Evolutionary conservation across 345 rosid genomes (phyloP).

Genomic region (Anacardium occidentale): DNA sequence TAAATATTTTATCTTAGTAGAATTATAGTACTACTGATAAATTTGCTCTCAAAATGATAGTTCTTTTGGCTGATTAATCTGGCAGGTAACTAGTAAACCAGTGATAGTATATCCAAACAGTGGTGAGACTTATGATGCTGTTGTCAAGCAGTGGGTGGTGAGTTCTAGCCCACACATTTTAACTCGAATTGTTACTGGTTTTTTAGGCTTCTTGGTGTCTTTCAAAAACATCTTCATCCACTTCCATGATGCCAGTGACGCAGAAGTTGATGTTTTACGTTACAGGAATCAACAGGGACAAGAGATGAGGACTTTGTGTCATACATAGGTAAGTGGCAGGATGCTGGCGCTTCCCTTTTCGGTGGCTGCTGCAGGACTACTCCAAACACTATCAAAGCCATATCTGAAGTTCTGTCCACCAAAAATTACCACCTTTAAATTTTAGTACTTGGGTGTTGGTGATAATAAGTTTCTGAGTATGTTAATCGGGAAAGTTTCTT

Average conservation of each 20-base stretch:
- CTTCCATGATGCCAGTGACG: neutral
- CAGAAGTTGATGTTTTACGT: neutral
- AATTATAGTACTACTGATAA: neutral
- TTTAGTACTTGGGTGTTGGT: conserved; percentile 15
- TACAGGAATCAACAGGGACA: conserved; percentile 57
- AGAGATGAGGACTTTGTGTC: conserved; percentile 78
- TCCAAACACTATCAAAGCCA: conserved; percentile 71
- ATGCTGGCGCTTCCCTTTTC: conserved; percentile 70
- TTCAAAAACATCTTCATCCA: neutral
- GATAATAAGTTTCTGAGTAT: neutral
- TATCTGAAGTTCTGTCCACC: conserved; percentile 45
- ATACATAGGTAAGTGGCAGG: conserved; percentile 59
- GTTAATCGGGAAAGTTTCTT: neutral
- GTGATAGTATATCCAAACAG: conserved; percentile 77
- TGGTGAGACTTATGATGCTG: conserved; percentile 73
- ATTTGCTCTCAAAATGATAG: neutral
- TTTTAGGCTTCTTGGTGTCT: neutral
- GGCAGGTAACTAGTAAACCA: conserved; percentile 69
- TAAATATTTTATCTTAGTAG: too few species aligned
- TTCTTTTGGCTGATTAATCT: conserved; percentile 5
- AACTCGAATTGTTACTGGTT: neutral
- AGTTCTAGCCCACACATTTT: conserved; percentile 24
- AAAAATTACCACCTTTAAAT: conserved; percentile 28
- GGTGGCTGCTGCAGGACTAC: conserved; percentile 98
- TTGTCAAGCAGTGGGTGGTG: conserved; percentile 72